phyloP scores from a whole-genome alignment of 2,329 filamentous ascomycete genomes.

The Coniella lustricola region DNA sequence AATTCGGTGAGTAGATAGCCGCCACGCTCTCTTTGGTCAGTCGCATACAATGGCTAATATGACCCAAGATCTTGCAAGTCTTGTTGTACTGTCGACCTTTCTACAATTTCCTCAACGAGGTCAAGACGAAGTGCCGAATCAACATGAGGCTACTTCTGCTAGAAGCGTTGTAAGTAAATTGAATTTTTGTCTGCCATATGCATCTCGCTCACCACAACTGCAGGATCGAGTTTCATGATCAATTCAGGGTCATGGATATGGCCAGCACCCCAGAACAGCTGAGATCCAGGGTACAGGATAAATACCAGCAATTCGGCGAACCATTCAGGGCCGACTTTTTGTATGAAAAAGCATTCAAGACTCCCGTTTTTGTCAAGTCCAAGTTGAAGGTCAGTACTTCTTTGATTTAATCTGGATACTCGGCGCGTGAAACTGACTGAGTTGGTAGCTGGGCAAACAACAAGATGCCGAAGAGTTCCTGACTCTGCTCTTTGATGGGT shows the following conservation, averaged over 20 bases:
- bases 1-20: constrained; percentile 71
- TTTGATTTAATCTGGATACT: neutral
- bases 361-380: constrained; percentile 71
- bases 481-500: constrained; percentile 82
- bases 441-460: constrained; percentile 74
- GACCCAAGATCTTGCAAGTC: constrained; percentile 76
- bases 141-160: constrained; percentile 85
- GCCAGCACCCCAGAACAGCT: constrained; percentile 68
- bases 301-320: constrained; percentile 85
- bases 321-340: constrained; percentile 91
- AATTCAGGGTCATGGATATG: constrained; percentile 82
- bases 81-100: constrained; percentile 91
- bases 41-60: constrained; percentile 11
- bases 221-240: constrained; percentile 92
- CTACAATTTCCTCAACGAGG: constrained; percentile 84
- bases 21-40: neutral
- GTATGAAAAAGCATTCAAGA: constrained; percentile 76
- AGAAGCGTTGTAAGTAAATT: constrained; percentile 72
- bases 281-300: constrained; percentile 62
- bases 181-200: neutral
- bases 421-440: constrained; percentile 20
- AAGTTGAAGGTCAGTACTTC: constrained; percentile 70
- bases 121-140: constrained; percentile 74
- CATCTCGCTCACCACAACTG: constrained; percentile 5
- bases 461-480: constrained; percentile 98